Evolutionary conservation across 768 basidiomycete species (phyloP).

Genomic region (Heimioporus sp.): DNA sequence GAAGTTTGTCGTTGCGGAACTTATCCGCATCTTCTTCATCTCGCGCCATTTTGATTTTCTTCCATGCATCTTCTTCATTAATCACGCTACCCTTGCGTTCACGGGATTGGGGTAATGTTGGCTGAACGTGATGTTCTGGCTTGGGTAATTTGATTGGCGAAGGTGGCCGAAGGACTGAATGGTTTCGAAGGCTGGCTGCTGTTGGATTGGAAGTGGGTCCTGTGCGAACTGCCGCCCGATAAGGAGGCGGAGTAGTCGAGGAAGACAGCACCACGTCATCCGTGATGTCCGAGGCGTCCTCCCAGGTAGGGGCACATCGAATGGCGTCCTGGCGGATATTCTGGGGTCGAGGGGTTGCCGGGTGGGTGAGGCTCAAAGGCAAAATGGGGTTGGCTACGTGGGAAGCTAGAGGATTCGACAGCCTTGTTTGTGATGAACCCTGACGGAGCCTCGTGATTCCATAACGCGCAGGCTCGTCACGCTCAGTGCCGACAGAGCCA

Average conservation of each 20-base stretch:
- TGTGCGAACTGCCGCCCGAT: constrained; percentile 41
- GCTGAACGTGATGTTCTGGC: constrained; percentile 16
- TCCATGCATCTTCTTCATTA: constrained; percentile 77
- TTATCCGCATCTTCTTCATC: constrained; percentile 71
- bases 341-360: constrained; percentile 29
- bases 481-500: constrained; percentile 18
- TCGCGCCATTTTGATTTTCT: constrained; percentile 66
- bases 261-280: constrained; percentile 30
- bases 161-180: constrained; percentile 13
- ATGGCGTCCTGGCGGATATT: constrained; percentile 7
- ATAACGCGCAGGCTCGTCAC: constrained; percentile 14
- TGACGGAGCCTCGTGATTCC: constrained; percentile 6
- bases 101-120: constrained; percentile 22
- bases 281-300: constrained; percentile 37
- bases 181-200: constrained; percentile 11
- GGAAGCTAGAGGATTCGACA: constrained; percentile 3
- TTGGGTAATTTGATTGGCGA: constrained; percentile 33
- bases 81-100: constrained; percentile 49
- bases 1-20: constrained; percentile 59
- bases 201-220: constrained; percentile 15
- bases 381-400: constrained; percentile 25
- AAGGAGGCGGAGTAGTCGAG: constrained; percentile 49
- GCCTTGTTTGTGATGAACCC: constrained; percentile 8
- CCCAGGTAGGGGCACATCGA: constrained; percentile 30
- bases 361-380: constrained; percentile 26